Percentiles rank a stretch among this genome's conserved stretches.
These are phyloP conservation scores for Carex myosuroides DNA, from an alignment of 176 grass and related monocot species.

Conservation along the genomic window DNA sequence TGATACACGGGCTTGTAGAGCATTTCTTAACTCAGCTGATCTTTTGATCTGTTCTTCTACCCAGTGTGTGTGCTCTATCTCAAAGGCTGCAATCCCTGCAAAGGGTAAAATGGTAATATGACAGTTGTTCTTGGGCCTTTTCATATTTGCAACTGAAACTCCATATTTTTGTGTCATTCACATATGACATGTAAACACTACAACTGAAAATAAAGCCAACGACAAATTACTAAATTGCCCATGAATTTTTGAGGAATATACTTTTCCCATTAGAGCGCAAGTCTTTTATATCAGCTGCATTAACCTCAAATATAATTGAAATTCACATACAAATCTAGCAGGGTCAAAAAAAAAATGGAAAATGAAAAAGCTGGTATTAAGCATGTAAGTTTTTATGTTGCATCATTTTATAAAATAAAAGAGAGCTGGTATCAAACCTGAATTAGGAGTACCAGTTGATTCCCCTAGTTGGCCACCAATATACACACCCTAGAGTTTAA, in stretches of 20 bases:
- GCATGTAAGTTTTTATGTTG: neutral
- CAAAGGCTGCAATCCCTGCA: slow-evolving; percentile 43
- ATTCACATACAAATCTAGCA: neutral
- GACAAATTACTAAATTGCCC: neutral
- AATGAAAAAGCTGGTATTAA: neutral
- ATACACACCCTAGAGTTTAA: slow-evolving; percentile 19
- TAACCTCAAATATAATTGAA: neutral
- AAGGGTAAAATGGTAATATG: neutral
- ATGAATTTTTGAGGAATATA: neutral
- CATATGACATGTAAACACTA: neutral
- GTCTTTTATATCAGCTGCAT: too few species aligned
- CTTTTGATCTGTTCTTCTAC: slow-evolving; percentile 45
- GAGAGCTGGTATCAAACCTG: slow-evolving; percentile 5
- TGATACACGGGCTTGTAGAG: slow-evolving; percentile 46
- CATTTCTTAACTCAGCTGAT: slow-evolving; percentile 33
- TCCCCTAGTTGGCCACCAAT: slow-evolving; percentile 19
- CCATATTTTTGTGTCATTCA: neutral
- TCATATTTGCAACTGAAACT: neutral
- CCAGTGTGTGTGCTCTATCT: slow-evolving; percentile 46
- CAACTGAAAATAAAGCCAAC: neutral
- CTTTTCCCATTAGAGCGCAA: neutral
- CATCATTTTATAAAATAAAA: slow-evolving; percentile 1
- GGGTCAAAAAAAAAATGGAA: neutral
- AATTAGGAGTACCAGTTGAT: slow-evolving; percentile 17
- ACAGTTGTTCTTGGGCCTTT: neutral